These are phyloP conservation scores for Crithidia thermophila DNA, from an alignment of 208 protist species.

Conservation along the genomic window DNA sequence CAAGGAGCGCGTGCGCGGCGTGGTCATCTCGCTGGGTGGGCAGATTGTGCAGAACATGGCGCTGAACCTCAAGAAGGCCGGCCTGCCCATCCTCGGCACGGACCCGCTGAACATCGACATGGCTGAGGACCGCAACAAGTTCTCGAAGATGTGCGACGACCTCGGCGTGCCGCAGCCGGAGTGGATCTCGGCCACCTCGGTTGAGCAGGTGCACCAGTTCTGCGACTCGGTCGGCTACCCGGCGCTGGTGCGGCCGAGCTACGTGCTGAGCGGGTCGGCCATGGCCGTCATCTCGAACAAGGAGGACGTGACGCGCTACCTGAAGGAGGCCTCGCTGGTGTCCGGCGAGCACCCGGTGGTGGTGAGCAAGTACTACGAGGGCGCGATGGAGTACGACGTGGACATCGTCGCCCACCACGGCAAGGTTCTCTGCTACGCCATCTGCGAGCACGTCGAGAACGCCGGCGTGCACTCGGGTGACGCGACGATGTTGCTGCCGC, in stretches of 20 bases:
- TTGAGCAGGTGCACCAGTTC: conserved; percentile 92
- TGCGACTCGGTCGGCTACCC: conserved; percentile 94
- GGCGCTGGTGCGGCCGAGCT: conserved; percentile 96
- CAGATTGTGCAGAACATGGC: conserved; percentile 99
- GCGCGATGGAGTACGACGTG: conserved; percentile 98
- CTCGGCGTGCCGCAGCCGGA: conserved; percentile 96
- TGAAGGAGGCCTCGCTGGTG: conserved; percentile 92
- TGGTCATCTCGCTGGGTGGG: conserved; percentile 97
- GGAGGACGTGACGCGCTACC: conserved; percentile 93
- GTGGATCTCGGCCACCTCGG: conserved; percentile 94
- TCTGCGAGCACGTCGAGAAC: conserved; percentile 99
- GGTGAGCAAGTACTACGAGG: conserved; percentile 97
- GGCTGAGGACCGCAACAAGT: conserved; percentile 97
- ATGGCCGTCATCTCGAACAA: conserved; percentile 96
- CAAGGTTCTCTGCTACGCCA: conserved; percentile 95
- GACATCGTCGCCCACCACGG: conserved; percentile 98
- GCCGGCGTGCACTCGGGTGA: conserved; percentile 98
- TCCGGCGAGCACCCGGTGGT: conserved; percentile 95
- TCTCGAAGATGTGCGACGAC: conserved; percentile 93
- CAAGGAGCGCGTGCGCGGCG: conserved; percentile 88
- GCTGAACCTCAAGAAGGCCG: conserved; percentile 86
- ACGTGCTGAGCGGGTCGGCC: conserved; percentile 97
- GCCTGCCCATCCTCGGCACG: conserved; percentile 96
- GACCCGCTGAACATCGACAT: conserved; percentile 96
- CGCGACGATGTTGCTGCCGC: conserved; percentile 96